Percentiles rank a stretch among this genome's conserved stretches.
These are phyloP conservation scores for Candida oleophila DNA, from an alignment of 805 yeast species.

Conservation along the genomic window DNA sequence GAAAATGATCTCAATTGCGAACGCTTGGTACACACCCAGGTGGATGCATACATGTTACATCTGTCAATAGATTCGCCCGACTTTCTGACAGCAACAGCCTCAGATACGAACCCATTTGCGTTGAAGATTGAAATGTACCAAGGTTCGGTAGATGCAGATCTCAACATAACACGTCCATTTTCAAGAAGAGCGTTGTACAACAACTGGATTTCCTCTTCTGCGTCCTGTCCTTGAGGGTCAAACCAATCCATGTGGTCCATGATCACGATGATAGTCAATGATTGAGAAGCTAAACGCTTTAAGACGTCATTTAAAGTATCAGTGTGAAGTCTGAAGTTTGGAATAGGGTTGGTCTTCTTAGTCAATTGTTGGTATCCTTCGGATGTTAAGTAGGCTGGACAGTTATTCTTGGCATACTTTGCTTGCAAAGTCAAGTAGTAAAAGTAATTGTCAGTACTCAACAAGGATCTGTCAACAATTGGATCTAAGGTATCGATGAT, in stretches of 20 bases:
- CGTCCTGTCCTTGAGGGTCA: constrained; percentile 62
- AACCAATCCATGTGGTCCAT: constrained; percentile 97
- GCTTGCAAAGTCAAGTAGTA: constrained; percentile 70
- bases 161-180: constrained; percentile 72
- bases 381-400: constrained; percentile 73
- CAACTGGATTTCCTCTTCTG: constrained; percentile 63
- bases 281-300: constrained; percentile 57
- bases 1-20: constrained; percentile 1
- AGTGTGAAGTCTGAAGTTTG: constrained; percentile 74
- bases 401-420: constrained; percentile 56
- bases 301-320: constrained; percentile 77
- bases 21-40: constrained; percentile 75
- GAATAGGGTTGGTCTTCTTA: constrained; percentile 49
- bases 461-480: constrained; percentile 57
- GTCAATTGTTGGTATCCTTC: constrained; percentile 54
- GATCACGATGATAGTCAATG: constrained; percentile 73
- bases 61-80: constrained; percentile 71
- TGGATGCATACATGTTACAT: constrained; percentile 84
- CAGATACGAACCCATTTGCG: constrained; percentile 62
- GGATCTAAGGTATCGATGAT: constrained; percentile 81
- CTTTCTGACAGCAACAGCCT: constrained; percentile 66
- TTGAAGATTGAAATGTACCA: constrained; percentile 78
- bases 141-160: constrained; percentile 72
- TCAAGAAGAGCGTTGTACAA: constrained; percentile 59
- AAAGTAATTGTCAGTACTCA: constrained; percentile 74